phyloP scores from a whole-genome alignment of 2,329 filamentous ascomycete genomes.

The Tolypocladium ovalisporum region DNA sequence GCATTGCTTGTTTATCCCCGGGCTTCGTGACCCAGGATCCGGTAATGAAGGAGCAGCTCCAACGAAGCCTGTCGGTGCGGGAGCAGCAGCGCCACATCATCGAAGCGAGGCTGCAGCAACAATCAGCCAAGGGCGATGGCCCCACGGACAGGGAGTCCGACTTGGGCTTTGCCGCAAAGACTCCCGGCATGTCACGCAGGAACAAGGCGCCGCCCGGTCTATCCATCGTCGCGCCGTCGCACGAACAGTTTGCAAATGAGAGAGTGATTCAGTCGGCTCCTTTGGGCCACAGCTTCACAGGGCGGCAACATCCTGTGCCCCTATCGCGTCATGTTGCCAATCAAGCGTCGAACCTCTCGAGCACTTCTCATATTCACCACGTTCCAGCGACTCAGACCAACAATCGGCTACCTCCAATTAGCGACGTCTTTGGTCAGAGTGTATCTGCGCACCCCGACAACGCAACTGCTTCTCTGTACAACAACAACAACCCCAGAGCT shows the following conservation, averaged over 20 bases:
- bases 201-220: constrained; percentile 80
- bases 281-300: constrained; percentile 89
- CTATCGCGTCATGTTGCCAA: constrained; percentile 69
- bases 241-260: constrained; percentile 86
- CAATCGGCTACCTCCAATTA: constrained; percentile 86
- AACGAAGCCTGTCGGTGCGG: constrained; percentile 84
- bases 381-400: constrained; percentile 77
- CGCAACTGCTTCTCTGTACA: constrained; percentile 36
- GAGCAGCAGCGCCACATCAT: constrained; percentile 95
- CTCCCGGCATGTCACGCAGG: constrained; percentile 60
- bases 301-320: constrained; percentile 68
- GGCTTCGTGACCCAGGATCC: constrained; percentile 95
- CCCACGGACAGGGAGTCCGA: constrained; percentile 42
- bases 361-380: constrained; percentile 84
- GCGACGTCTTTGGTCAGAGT: constrained; percentile 84
- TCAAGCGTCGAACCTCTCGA: constrained; percentile 71
- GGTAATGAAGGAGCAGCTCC: constrained; percentile 89
- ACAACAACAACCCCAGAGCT: constrained; percentile 47
- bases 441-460: constrained; percentile 53
- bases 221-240: constrained; percentile 89
- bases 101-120: constrained; percentile 79
- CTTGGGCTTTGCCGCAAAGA: constrained; percentile 52
- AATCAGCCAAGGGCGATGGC: constrained; percentile 67
- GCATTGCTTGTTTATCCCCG: constrained; percentile 85
- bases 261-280: constrained; percentile 95